Evolutionary conservation across 805 yeast species (phyloP).

Genomic region (Aciculoconidium aculeatum): DNA sequence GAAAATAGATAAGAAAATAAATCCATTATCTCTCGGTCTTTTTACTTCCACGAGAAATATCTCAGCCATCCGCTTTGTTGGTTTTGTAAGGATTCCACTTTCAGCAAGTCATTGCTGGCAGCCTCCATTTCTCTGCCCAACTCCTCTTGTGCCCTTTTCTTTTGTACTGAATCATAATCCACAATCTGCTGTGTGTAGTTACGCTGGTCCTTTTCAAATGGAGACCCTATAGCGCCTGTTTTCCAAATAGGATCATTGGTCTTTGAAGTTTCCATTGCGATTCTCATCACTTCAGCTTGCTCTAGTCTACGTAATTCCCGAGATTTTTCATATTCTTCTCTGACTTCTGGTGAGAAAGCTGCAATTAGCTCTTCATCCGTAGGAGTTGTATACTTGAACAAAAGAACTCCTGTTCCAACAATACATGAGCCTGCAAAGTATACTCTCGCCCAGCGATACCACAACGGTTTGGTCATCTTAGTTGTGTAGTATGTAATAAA

Average conservation of each 20-base stretch:
- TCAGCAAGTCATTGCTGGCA: constrained; percentile 25
- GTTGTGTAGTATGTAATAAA: background rate
- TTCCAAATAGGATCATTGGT: constrained; percentile 81
- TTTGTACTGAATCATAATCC: constrained; percentile 43
- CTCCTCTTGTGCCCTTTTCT: constrained; percentile 37
- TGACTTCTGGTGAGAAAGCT: constrained; percentile 74
- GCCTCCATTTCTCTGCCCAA: constrained; percentile 30
- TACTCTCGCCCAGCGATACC: constrained; percentile 57
- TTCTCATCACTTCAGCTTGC: constrained; percentile 63
- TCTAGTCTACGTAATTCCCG: constrained; percentile 57
- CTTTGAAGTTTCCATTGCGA: constrained; percentile 55
- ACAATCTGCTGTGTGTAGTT: constrained; percentile 30
- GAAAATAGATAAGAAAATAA: no score
- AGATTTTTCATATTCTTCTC: constrained; percentile 67
- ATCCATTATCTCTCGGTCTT: no score
- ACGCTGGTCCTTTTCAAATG: constrained; percentile 52
- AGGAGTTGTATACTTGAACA: constrained; percentile 74
- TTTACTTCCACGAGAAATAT: no score
- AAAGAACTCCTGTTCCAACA: constrained; percentile 64
- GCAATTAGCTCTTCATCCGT: constrained; percentile 76
- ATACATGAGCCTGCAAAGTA: constrained; percentile 59
- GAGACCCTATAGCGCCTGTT: constrained; percentile 63
- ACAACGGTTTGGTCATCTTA: constrained; percentile 33
- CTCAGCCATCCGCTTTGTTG: constrained; percentile 17
- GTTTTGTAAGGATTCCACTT: constrained; percentile 20